These are phyloP conservation scores for Phyllosticta paracitricarpa DNA, from an alignment of 2,329 filamentous ascomycete genomes.

Conservation along the genomic window DNA sequence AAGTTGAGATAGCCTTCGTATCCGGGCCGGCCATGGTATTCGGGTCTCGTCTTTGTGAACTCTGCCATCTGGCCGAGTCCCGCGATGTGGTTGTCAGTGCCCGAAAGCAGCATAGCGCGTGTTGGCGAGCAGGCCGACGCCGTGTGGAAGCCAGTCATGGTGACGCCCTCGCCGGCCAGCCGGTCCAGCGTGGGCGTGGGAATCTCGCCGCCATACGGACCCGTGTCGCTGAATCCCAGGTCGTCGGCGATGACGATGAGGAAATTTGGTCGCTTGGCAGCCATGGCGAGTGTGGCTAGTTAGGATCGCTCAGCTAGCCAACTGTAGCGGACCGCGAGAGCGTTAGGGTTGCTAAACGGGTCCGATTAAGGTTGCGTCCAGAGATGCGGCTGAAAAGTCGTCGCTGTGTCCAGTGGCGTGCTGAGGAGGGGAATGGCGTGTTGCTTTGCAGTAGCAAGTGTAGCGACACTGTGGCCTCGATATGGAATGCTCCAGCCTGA, in stretches of 20 bases:
- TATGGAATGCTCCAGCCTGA: not conserved
- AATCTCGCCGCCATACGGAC: conserved; percentile 11
- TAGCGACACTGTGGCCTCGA: not conserved
- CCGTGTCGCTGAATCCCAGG: conserved; percentile 11
- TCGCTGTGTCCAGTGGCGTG: not conserved
- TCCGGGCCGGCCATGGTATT: conserved; percentile 3
- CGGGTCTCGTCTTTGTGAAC: not conserved
- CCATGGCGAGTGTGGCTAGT: not conserved
- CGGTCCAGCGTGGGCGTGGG: conserved; percentile 10
- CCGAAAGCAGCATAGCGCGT: conserved; percentile 10
- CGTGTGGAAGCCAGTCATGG: conserved; percentile 10
- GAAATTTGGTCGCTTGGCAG: conserved; percentile 15
- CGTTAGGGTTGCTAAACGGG: not conserved
- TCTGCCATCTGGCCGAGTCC: conserved; percentile 10
- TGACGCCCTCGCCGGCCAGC: conserved; percentile 6
- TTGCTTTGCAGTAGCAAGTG: not conserved
- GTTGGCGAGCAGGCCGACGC: conserved; percentile 13
- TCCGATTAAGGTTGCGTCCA: not conserved
- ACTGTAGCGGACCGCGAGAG: not conserved
- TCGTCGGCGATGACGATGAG: conserved; percentile 20
- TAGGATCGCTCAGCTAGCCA: not conserved
- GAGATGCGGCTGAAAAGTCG: not conserved
- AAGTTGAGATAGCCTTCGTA: conserved; percentile 10
- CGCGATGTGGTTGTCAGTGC: conserved; percentile 10
- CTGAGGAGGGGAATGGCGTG: not conserved